Conservation (phyloP, 2,329 filamentous ascomycete genomes). For the Claviceps pusilla region DNA sequence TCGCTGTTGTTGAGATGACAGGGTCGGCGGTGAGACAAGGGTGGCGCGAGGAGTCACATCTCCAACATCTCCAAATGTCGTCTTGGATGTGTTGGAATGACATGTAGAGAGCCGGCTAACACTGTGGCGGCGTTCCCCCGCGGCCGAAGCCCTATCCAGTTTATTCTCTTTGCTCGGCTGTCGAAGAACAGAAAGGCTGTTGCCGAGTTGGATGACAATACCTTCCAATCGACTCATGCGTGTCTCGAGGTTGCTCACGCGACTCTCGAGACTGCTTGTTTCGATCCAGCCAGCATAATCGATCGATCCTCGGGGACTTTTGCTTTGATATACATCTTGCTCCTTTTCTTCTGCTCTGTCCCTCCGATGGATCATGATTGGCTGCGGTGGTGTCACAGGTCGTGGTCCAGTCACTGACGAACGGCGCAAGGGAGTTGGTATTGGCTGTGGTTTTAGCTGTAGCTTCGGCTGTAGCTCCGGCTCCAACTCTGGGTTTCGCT, state of each 20-base stretch:
- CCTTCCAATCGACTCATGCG: conserved; percentile 38
- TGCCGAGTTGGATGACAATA: conserved; percentile 34
- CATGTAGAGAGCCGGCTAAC: conserved; percentile 18
- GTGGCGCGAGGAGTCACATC: conserved; percentile 26
- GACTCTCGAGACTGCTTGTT: conserved; percentile 36
- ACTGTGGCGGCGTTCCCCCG: conserved; percentile 1
- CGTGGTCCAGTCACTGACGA: neutral
- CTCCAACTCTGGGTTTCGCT: no score
- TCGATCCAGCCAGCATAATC: conserved; percentile 14
- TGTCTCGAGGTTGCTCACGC: conserved; percentile 36
- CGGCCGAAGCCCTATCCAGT: conserved; percentile 6
- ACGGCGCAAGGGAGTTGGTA: conserved; percentile 1
- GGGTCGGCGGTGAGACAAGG: conserved; percentile 19
- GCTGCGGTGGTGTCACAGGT: neutral
- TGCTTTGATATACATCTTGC: neutral
- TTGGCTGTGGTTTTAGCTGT: neutral
- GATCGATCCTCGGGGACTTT: neutral
- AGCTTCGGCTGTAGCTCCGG: neutral
- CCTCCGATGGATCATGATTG: neutral
- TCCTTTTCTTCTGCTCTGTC: neutral
- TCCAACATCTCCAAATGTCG: conserved; percentile 32
- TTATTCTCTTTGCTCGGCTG: conserved; percentile 13
- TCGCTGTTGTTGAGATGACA: conserved; percentile 23
- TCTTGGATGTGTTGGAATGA: conserved; percentile 26
- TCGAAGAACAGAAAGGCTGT: conserved; percentile 27